These are phyloP conservation scores for Hanseniaspora guilliermondii DNA, from an alignment of 805 yeast genomes.

Conservation along the genomic window DNA sequence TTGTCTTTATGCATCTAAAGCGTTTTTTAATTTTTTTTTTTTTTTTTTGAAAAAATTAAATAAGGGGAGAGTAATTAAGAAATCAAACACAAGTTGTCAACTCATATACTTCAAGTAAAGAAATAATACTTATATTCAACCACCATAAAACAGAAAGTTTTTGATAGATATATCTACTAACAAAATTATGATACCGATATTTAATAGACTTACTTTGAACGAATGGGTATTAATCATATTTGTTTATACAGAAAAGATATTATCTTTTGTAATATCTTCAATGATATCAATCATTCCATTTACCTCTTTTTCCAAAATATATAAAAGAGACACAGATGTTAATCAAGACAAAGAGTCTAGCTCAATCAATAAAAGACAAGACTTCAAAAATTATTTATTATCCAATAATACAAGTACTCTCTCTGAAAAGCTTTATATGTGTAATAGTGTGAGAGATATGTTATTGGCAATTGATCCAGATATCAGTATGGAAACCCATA, in stretches of 20 bases:
- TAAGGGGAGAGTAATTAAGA: no score
- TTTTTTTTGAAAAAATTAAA: no score
- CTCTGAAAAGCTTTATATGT: conserved; percentile 16
- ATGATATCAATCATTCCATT: neutral
- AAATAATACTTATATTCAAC: no score
- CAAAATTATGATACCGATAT: conserved; percentile 14
- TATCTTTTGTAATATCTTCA: conserved; percentile 5
- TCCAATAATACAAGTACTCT: conserved; percentile 29
- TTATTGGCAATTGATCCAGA: conserved; percentile 45
- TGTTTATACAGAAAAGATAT: conserved; percentile 9
- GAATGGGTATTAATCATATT: conserved; percentile 12
- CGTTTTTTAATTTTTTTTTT: no score
- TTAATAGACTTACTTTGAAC: conserved; percentile 6
- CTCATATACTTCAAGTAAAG: no score
- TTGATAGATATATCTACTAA: neutral
- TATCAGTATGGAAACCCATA: conserved; percentile 58
- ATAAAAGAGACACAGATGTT: neutral
- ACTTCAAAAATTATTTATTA: conserved; percentile 16
- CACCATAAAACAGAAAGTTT: neutral
- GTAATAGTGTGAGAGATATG: conserved; percentile 51
- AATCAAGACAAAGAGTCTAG: neutral
- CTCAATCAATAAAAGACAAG: conserved; percentile 4
- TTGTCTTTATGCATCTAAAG: no score
- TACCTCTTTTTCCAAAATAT: neutral
- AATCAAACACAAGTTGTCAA: no score